These are phyloP conservation scores for Hygrophila difformis DNA, from an alignment of 257 asterid species.

Conservation along the genomic window DNA sequence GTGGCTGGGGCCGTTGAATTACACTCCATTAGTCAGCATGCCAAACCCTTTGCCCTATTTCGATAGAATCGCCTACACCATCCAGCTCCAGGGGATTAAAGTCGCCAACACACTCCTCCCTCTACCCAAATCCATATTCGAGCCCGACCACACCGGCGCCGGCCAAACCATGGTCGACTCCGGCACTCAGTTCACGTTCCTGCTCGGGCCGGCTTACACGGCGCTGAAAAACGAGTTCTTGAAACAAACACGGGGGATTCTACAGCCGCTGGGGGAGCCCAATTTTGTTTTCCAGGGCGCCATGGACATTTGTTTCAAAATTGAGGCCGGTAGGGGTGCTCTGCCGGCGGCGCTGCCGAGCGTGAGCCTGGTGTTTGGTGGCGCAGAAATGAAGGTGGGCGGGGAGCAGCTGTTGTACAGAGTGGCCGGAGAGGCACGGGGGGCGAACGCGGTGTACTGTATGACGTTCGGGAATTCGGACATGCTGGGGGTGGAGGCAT, in stretches of 20 bases:
- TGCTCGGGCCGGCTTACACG: constrained; percentile 51
- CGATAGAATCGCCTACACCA: constrained; percentile 71
- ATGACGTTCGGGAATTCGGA: constrained; percentile 81
- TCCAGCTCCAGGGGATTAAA: constrained; percentile 56
- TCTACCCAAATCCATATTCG: constrained; percentile 37
- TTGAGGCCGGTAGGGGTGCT: constrained; percentile 21
- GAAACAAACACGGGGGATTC: constrained; percentile 38
- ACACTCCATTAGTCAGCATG: constrained; percentile 53
- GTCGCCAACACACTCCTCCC: constrained; percentile 37
- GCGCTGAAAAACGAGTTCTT: constrained; percentile 49
- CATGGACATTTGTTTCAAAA: constrained; percentile 61
- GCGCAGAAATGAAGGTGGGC: constrained; percentile 63
- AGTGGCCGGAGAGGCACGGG: constrained; percentile 48
- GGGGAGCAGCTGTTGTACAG: constrained; percentile 62
- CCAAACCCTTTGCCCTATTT: constrained; percentile 55
- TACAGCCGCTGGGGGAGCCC: constrained; percentile 35
- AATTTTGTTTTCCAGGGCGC: constrained; percentile 72
- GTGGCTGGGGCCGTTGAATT: constrained; percentile 40
- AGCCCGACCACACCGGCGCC: constrained; percentile 84
- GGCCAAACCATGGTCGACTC: constrained; percentile 90
- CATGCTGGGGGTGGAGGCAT: constrained; percentile 66
- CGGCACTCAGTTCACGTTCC: constrained; percentile 73
- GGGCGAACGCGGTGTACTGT: constrained; percentile 38
- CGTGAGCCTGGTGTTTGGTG: constrained; percentile 54
- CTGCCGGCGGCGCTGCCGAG: constrained; percentile 47